These are phyloP conservation scores for Epichloe gansuensis DNA, from an alignment of 2,329 filamentous ascomycete species.

Conservation along the genomic window DNA sequence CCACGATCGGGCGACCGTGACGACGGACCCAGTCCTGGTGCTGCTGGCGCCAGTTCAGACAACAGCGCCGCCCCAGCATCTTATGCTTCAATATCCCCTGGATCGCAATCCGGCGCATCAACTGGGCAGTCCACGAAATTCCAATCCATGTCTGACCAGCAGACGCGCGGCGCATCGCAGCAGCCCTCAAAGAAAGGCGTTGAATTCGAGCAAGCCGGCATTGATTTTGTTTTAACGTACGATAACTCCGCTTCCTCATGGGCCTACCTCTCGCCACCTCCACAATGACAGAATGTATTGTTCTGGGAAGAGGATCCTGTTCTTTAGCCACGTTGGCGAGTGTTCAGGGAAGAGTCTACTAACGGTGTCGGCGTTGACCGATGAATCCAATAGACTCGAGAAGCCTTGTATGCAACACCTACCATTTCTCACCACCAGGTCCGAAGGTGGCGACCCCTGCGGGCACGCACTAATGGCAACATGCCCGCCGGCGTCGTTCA, in stretches of 20 bases:
- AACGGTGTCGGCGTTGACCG: constrained; percentile 28
- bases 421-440: constrained; percentile 59
- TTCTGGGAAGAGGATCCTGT: constrained; percentile 2
- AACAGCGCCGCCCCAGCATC: constrained; percentile 43
- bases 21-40: constrained; percentile 33
- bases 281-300: constrained; percentile 27
- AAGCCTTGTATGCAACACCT: constrained; percentile 88
- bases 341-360: constrained; percentile 22
- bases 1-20: constrained; percentile 20
- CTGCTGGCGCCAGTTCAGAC: constrained; percentile 43
- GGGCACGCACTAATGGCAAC: constrained; percentile 92
- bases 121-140: constrained; percentile 18
- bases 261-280: constrained; percentile 55
- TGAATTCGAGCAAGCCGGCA: constrained; percentile 72
- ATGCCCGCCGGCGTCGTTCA: constrained; percentile 60
- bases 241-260: constrained; percentile 44
- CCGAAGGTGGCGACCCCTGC: constrained; percentile 53
- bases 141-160: constrained; percentile 19
- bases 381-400: constrained; percentile 57
- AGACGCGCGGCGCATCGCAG: constrained; percentile 17
- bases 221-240: constrained; percentile 89
- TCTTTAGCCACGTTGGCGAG: constrained; percentile 8
- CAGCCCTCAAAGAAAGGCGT: constrained; percentile 28
- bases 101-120: constrained; percentile 29
- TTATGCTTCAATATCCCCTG: constrained; percentile 29